A percentile compares a stretch with the other conserved stretches of the same genome.
phyloP scores from a whole-genome alignment of 1,284 basidiomycete species.

The Cutaneotrichosporon spelunceum region DNA sequence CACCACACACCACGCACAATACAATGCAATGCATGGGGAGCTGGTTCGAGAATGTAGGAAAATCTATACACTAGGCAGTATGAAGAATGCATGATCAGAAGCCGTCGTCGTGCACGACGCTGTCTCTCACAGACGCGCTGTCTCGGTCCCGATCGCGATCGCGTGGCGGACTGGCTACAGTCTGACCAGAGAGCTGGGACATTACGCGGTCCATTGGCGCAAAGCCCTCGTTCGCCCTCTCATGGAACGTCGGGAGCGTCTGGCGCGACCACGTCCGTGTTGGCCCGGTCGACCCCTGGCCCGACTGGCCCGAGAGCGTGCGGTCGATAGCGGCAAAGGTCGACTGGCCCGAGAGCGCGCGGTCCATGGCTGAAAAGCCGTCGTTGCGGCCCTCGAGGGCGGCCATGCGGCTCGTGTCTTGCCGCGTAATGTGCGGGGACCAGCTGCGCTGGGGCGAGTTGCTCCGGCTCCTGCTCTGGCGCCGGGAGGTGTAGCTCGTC shows the following conservation, averaged over 20 bases:
- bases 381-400: slow-evolving; percentile 17
- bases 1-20: no score
- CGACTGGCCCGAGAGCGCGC: background rate
- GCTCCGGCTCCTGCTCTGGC: background rate
- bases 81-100: no score
- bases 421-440: background rate
- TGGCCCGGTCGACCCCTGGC: background rate
- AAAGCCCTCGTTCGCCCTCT: slow-evolving; percentile 15
- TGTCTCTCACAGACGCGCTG: no score
- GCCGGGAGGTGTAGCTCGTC: background rate
- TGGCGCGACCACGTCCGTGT: background rate
- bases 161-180: no score
- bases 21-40: no score
- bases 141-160: no score
- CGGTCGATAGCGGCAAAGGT: slow-evolving; percentile 2
- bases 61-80: no score
- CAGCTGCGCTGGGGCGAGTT: background rate
- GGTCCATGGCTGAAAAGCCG: slow-evolving; percentile 10
- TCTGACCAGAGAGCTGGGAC: background rate
- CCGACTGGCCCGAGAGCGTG: background rate
- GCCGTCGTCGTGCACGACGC: no score
- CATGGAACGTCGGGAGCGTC: background rate
- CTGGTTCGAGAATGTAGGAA: no score
- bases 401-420: slow-evolving; percentile 7
- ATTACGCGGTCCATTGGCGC: slow-evolving; percentile 6